Base-by-base conservation (phyloP, 2,329 filamentous ascomycete genomes). In the Monosporascus sp. region DNA sequence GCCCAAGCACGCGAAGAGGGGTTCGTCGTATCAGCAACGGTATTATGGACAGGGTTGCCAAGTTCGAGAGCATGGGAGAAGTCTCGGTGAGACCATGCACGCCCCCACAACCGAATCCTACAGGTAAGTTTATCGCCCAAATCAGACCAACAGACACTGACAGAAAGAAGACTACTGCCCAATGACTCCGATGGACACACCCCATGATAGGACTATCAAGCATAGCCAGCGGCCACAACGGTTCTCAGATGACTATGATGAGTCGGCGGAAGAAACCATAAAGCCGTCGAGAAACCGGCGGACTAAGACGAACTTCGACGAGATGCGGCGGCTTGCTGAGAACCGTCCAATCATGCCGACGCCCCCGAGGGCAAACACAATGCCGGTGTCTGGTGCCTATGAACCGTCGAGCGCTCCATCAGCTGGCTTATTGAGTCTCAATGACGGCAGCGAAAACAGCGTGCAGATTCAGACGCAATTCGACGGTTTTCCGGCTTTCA, bases 161-260 rank as follows among this genome's bases (percentile, higher is more conserved):
- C 59, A 20, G 20, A 15, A 24, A 43, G 54, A 85, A 67, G 85
- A 74, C 59, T 86, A 83, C 62, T 81, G 82, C 59, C 86, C 86
- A 53, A 80, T 85, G 46, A 89, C 87, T 28, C 86, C 87, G 51
- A 80, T 79, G 62, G 81, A 84, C 50, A 88, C 84, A 20, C 85
- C 86, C 44, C 76, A 78, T 57, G 71, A 78, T 56, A 71, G 73
- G 49, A 61, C 72, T 43, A 62, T 68, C 45, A 78, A 78, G 69
- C 71, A 74, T 38, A 66, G 72, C 47, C 58, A 68, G 17, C 68
- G 70, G 3, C 72, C 73, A 3, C 72, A 68, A 60, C 70, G 86
- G 51, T 87, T 87, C 63, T 68, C 77, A 3, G 81, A 85, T 26
- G 77, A 75, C 46, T 85, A 84, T 58, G 84, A 87, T 61, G 82